Conservation (phyloP, 2,329 filamentous ascomycete species). For the Verruconis gallopava region DNA sequence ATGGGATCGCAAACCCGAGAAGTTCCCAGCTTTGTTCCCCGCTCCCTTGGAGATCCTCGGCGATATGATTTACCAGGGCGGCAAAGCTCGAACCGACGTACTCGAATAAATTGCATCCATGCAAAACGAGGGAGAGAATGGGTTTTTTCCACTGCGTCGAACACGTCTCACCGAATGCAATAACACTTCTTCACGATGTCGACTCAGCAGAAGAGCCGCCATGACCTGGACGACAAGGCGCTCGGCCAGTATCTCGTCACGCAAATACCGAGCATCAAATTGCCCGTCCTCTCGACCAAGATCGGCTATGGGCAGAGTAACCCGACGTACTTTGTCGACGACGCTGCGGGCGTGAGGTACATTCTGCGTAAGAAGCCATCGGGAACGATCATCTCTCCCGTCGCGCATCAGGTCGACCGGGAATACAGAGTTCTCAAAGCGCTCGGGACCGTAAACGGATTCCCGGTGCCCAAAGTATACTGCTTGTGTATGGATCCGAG, state of each 20-base stretch:
- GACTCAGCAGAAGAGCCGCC: slow-evolving; percentile 10
- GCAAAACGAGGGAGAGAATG: too few species aligned
- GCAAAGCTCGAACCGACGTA: too few species aligned
- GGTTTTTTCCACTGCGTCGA: too few species aligned
- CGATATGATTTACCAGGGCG: too few species aligned
- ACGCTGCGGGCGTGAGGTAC: slow-evolving; percentile 11
- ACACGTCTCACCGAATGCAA: too few species aligned
- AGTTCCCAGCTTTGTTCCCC: too few species aligned
- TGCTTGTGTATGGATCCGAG: slow-evolving; percentile 12
- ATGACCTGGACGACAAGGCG: slow-evolving; percentile 20
- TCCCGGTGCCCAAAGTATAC: slow-evolving; percentile 13
- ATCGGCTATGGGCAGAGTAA: slow-evolving; percentile 13
- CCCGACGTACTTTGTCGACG: slow-evolving; percentile 14
- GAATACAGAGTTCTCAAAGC: slow-evolving; percentile 12
- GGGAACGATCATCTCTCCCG: slow-evolving; percentile 11
- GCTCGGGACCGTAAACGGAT: slow-evolving; percentile 12
- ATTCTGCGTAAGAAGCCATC: slow-evolving; percentile 13
- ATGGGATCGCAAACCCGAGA: too few species aligned
- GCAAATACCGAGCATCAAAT: slow-evolving; percentile 16
- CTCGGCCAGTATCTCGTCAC: slow-evolving; percentile 19
- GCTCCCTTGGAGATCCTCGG: too few species aligned
- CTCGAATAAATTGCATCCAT: too few species aligned
- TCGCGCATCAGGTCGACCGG: slow-evolving; percentile 12
- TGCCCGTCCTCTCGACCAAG: slow-evolving; percentile 20
- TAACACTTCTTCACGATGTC: background rate